Evolutionary conservation across 83 land plant genomes (phyloP), one percentile per base, ranked within the genome.

Genomic region (Isoetes engelmannii): DNA sequence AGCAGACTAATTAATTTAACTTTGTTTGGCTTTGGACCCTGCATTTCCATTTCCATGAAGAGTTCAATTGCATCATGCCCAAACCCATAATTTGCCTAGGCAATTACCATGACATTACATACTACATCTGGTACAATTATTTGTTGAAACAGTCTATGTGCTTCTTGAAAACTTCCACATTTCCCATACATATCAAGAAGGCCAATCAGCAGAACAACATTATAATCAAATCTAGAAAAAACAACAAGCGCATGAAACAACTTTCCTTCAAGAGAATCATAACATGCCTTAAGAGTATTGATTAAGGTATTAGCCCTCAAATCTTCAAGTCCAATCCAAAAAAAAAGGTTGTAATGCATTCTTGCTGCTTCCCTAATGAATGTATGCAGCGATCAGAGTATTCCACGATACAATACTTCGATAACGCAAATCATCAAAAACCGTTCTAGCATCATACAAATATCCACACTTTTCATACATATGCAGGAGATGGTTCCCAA

Each of bases 401-500:
- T 18, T 59, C 62, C 62, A 59, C 9, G 62, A 18, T 12, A 59
- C 28, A 37, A 59, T 42, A 18, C 28, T 59, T 42, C 20, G 12
- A 18, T 12, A 12, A 9, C 4, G 18, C 20, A 59, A 18, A 9
- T 12, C 3, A 3, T 59, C 20, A 37, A 59, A 59, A 18, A 59
- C 62, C 28, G 0, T 59, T 10, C 8, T 12, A 7, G 62, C 62
- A 18, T 59, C 12, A 37, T 59, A 20, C 9, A 59, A 20, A 18
- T 4, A 18, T 19, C 62, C 62, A 37, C 62, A 59, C 28, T 42
- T 59, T 19, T 4, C 62, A 59, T 59, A 59, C 62, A 59, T 59
- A 37, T 59, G 62, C 9, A 59, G 18, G 62, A 59, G 62, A 59
- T 59, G 62, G 62, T 59, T 59, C 28, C 62, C 12, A 0, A 59